Evolutionary conservation across 192 early-diverging fungal species (phyloP), one percentile per base, ranked within the genome.

Genomic region (Lunasporangiospora selenospora): DNA sequence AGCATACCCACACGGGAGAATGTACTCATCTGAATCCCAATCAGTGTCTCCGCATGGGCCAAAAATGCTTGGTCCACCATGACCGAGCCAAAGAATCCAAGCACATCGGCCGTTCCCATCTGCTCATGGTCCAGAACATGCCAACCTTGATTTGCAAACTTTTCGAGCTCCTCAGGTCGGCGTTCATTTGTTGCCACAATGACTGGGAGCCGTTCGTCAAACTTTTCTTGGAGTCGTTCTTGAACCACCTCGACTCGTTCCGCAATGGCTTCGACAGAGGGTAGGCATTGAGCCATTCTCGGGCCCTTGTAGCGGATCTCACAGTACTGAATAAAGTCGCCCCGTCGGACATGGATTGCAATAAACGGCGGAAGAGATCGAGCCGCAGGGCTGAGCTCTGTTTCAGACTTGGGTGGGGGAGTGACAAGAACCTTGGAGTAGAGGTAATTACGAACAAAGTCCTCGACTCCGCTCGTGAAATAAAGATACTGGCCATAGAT

Each of bases 131-230:
- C 50, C 56, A 67, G 8, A 18, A 53, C 43, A 11, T 41, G 38
- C 65, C 65, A 67, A 4, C 65, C 65, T n/a, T 59, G 21, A 19
- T 58, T 26, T 6, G 49, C 32, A 45, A 67, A 67, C 31, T 27
- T 39, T 32, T 21, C 41, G n/a, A 59, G 34, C 30, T 67, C 65
- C 11, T 67, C 42, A 3, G 39, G 42, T 0, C 49, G 30, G 2
- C 30, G 49, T 24, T 67, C 65, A 32, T 67, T 59, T 31, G 65
- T 67, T 0, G 56, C 57, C 12, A 67, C 65, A 53, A 67, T 47
- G 23, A 67, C 65, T 1, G 65, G 65, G 0, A 67, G 50, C 3
- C 21, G 46, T 18, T 53, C 31, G 18, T 39, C 27, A 10, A 19
- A 11, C 2, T 26, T 42, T 8, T 47, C 49, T 12, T 58, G 51